Evolutionary conservation across 805 yeast species (phyloP), one percentile per base, ranked within the genome.

Genomic region (Metschnikowia baotianmanensis): DNA sequence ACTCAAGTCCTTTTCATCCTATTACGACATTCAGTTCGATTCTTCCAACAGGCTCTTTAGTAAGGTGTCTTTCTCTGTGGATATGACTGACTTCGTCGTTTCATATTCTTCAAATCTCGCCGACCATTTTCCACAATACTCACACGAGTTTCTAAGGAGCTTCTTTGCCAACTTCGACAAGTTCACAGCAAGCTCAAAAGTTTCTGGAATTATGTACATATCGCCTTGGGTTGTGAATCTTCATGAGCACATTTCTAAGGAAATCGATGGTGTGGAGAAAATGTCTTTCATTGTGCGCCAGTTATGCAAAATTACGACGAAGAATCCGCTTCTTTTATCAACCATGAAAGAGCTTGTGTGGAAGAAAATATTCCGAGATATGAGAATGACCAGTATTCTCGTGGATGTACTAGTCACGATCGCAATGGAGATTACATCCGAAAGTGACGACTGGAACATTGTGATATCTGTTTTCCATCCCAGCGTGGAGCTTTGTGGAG

Each of bases 221-320:
- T 67, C 84, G 0, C 90, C 93, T 2, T 88, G 96, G 95, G 69
- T 84, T 12, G 74, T 74, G 18, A 83, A 86, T 51, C 67, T 86
- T 18, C 77, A 79, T 55, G 67, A 70, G 11, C 60, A 78, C 48
- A 80, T 86, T 6, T 82, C 70, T 52, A 78, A 76, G 50, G 79
- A 77, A 20, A 74, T 72, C 22, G 68, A 65, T 42, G 93, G 95
- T 0, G 71, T 77, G 1, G 83, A 77, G 37, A 68, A 76, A 40
- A 74, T 83, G 5, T 73, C 83, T 1, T 78, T 75, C 32, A 61
- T 86, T 9, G 69, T 87, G 18, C 68, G 89, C 28, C 76, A 76
- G 37, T 71, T 86, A 46, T 78, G 87, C 39, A 68, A 73, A 26
- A 70, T 81, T 21, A 75, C 90, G 3, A 69, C 79, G 7, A 46